Evolutionary conservation across 352 stramenopile genomes (phyloP).

Genomic region (Phytopythium boreale): DNA sequence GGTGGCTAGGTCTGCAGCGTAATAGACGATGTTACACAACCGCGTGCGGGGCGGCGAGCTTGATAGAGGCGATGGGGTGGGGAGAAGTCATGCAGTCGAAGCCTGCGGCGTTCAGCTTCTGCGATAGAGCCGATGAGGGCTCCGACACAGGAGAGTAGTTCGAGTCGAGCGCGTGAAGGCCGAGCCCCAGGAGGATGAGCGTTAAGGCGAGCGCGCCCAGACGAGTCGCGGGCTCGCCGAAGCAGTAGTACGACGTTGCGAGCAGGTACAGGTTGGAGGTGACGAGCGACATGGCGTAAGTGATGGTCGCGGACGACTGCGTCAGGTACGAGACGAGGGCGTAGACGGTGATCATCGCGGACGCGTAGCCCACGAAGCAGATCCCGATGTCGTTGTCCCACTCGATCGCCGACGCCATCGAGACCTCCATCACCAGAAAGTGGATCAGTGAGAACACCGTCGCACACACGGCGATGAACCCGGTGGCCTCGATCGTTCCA

Average conservation of each 20-base stretch:
- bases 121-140: background rate
- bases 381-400: conserved; percentile 24
- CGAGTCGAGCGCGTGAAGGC: conserved; percentile 22
- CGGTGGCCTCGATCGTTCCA: conserved; percentile 25
- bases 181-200: conserved; percentile 30
- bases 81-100: background rate
- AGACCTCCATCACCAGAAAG: conserved; percentile 22
- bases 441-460: conserved; percentile 26
- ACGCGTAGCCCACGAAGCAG: conserved; percentile 30
- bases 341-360: conserved; percentile 40
- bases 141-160: background rate
- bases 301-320: conserved; percentile 18
- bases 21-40: conserved; percentile 7
- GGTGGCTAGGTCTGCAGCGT: background rate
- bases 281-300: conserved; percentile 40
- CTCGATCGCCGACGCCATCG: conserved; percentile 16
- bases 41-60: conserved; percentile 1
- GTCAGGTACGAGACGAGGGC: conserved; percentile 29
- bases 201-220: conserved; percentile 18
- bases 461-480: conserved; percentile 28
- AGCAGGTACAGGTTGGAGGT: conserved; percentile 37
- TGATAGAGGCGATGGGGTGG: conserved; percentile 5
- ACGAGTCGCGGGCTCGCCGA: conserved; percentile 17
- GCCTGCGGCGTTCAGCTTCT: conserved; percentile 1
- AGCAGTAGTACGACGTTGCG: conserved; percentile 21